phyloP scores from a whole-genome alignment of 495 filamentous ascomycete genomes.

The Cenococcum geophilum region DNA sequence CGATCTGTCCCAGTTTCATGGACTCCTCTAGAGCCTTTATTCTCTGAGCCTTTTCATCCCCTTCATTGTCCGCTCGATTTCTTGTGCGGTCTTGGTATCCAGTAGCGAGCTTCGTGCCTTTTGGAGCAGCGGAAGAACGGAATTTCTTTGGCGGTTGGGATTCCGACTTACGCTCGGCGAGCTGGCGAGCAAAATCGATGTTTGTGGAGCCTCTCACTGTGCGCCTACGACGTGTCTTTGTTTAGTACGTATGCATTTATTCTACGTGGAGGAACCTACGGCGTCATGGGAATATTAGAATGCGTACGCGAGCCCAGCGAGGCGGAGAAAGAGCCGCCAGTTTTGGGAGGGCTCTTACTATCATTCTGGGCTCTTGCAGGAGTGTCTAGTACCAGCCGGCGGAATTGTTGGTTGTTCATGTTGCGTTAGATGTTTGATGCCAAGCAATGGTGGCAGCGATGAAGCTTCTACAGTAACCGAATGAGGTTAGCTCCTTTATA shows the following conservation, averaged over 20 bases:
- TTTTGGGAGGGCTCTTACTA: slow-evolving; percentile 35
- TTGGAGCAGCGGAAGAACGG: slow-evolving; percentile 70
- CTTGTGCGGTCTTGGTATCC: slow-evolving; percentile 85
- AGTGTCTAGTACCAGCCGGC: slow-evolving; percentile 65
- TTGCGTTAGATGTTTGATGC: neutral
- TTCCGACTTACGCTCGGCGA: slow-evolving; percentile 66
- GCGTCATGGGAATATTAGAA: slow-evolving; percentile 42
- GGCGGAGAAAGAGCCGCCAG: slow-evolving; percentile 25
- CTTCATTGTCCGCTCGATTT: slow-evolving; percentile 40
- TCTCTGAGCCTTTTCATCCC: slow-evolving; percentile 52
- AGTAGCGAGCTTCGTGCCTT: slow-evolving; percentile 68
- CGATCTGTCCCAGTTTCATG: slow-evolving; percentile 76
- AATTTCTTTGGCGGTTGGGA: slow-evolving; percentile 58
- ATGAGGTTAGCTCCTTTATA: too few species aligned
- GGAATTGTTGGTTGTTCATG: slow-evolving; percentile 98
- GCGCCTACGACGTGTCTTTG: slow-evolving; percentile 48
- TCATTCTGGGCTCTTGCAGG: slow-evolving; percentile 32
- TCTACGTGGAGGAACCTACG: slow-evolving; percentile 25
- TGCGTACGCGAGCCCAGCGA: slow-evolving; percentile 50
- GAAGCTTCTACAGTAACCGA: neutral
- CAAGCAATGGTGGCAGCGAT: neutral
- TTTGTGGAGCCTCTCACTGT: slow-evolving; percentile 51
- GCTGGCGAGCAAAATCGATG: slow-evolving; percentile 75
- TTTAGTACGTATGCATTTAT: neutral
- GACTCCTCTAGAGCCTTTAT: slow-evolving; percentile 76